A percentile compares a stretch with the other conserved stretches of the same genome.
Conservation (phyloP, 2,329 filamentous ascomycete species). For the Penicillium sp. region DNA sequence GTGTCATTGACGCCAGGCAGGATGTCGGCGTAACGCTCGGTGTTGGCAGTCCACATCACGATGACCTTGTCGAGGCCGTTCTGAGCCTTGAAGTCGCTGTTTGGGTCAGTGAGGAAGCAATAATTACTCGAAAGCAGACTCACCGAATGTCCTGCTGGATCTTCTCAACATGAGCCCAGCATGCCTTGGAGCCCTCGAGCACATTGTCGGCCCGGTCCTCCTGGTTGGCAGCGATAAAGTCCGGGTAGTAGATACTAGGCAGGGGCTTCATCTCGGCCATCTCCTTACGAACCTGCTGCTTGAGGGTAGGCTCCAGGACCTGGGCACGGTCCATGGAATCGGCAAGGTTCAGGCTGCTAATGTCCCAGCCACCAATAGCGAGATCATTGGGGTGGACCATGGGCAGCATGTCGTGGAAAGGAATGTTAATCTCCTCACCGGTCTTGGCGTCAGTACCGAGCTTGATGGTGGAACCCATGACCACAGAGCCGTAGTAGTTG, state of each 20-base stretch:
- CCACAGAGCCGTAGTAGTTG: constrained; percentile 96
- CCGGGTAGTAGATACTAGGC: constrained; percentile 94
- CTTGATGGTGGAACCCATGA: constrained; percentile 97
- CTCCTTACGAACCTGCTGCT: constrained; percentile 81
- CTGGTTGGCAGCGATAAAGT: constrained; percentile 98
- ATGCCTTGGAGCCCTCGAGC: constrained; percentile 73
- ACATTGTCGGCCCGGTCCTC: constrained; percentile 91
- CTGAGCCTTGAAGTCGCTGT: constrained; percentile 78
- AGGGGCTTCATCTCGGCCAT: constrained; percentile 81
- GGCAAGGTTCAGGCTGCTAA: constrained; percentile 80
- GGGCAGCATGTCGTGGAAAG: constrained; percentile 85
- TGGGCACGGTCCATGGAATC: constrained; percentile 90
- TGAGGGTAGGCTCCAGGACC: constrained; percentile 91
- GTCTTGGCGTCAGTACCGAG: constrained; percentile 79
- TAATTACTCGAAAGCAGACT: too few relatives aligned
- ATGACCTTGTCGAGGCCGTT: constrained; percentile 90
- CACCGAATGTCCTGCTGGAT: constrained; percentile 88
- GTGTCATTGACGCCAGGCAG: constrained; percentile 88
- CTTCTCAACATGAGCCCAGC: constrained; percentile 78
- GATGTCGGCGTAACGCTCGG: constrained; percentile 88
- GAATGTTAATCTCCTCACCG: constrained; percentile 84
- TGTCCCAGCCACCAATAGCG: constrained; percentile 93
- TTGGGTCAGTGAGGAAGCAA: too few relatives aligned
- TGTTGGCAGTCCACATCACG: constrained; percentile 97
- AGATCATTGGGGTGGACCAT: constrained; percentile 98